Evolutionary conservation across 1,139 yeast genomes (phyloP).

Genomic region (Debaryomyces sp.): DNA sequence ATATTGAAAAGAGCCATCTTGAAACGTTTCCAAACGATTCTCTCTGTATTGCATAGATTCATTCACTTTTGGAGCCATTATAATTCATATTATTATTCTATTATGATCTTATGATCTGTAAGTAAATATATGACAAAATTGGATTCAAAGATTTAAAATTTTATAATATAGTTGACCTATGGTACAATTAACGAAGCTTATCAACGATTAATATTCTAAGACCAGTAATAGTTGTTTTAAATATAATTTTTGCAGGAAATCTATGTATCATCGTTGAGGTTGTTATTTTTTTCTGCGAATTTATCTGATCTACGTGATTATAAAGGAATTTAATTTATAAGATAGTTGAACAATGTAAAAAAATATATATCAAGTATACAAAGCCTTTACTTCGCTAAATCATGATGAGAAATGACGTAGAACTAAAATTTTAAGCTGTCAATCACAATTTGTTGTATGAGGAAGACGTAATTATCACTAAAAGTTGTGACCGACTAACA

Average conservation of each 20-base stretch:
- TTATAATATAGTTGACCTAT: not conserved
- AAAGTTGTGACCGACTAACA: slow-evolving; percentile 72
- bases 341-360: not conserved
- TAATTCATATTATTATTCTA: slow-evolving; percentile 1
- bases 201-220: not conserved
- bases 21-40: slow-evolving; percentile 11
- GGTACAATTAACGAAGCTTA: not conserved
- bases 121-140: not conserved
- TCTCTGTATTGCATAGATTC: slow-evolving; percentile 14
- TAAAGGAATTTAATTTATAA: not conserved
- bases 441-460: not conserved
- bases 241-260: not conserved
- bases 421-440: not conserved
- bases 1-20: slow-evolving; percentile 13
- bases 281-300: not conserved
- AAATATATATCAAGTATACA: not conserved
- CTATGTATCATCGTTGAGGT: not conserved
- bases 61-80: slow-evolving; percentile 13
- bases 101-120: not conserved
- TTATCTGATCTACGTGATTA: not conserved
- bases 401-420: not conserved
- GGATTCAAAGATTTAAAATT: not conserved
- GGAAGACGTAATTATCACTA: slow-evolving; percentile 12
- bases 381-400: not conserved
- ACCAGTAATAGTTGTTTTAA: not conserved